Percentiles rank a stretch among this genome's conserved stretches.
phyloP scores from a whole-genome alignment of 1,139 yeast species.

The Diutina siamensis region DNA sequence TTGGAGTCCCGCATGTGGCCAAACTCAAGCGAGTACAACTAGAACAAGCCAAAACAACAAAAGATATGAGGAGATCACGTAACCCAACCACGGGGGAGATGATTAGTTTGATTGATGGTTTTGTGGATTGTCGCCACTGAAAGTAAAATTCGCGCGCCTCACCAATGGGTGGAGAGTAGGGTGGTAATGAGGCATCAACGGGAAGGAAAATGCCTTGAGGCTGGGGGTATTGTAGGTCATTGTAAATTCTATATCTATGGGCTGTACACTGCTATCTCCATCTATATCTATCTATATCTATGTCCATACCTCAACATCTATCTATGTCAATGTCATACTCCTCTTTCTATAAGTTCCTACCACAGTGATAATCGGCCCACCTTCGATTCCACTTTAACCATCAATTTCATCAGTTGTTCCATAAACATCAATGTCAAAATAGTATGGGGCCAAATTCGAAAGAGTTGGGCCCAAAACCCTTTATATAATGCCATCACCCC shows the following conservation, averaged over 20 bases:
- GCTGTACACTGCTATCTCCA: no score
- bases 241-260: no score
- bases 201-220: no score
- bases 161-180: no score
- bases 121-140: no score
- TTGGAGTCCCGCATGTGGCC: slow-evolving; percentile 76
- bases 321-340: neutral
- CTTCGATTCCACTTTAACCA: slow-evolving; percentile 13
- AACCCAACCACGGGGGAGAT: no score
- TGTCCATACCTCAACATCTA: no score
- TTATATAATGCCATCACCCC: slow-evolving; percentile 86
- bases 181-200: no score
- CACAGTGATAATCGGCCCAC: neutral
- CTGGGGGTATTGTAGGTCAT: no score
- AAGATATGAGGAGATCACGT: no score
- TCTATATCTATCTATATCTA: neutral
- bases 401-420: slow-evolving; percentile 82
- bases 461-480: slow-evolving; percentile 87
- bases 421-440: slow-evolving; percentile 81
- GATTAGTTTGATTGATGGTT: no score
- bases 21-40: neutral
- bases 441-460: slow-evolving; percentile 93
- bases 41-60: neutral
- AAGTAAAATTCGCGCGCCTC: neutral
- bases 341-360: no score